A percentile compares a stretch with the other conserved stretches of the same genome.
These are phyloP conservation scores for Kalmusia sp. DNA, from an alignment of 2,329 filamentous ascomycete species.

Conservation along the genomic window DNA sequence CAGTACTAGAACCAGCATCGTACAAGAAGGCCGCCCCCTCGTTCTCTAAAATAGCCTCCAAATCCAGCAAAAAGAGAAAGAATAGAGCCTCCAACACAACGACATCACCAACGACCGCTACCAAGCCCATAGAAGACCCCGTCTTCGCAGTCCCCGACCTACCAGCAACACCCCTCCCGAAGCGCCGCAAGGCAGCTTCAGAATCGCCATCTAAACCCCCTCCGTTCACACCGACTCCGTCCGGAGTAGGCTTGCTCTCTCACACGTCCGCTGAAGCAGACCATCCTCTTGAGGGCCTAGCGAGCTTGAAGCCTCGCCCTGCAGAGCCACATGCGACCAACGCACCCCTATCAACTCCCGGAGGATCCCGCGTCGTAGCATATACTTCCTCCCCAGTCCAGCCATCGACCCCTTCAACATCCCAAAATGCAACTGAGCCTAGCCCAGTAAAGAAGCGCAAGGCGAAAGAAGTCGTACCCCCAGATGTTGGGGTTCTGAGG, in stretches of 20 bases:
- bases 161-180: slow-evolving; percentile 41
- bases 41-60: slow-evolving; percentile 12
- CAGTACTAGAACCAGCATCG: slow-evolving; percentile 22
- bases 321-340: slow-evolving; percentile 72
- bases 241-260: slow-evolving; percentile 56
- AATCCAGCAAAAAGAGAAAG: slow-evolving; percentile 19
- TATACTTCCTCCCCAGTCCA: slow-evolving; percentile 47
- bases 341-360: slow-evolving; percentile 73
- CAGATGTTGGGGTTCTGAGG: slow-evolving; percentile 32
- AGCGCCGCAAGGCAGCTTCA: slow-evolving; percentile 27
- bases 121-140: not conserved
- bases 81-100: slow-evolving; percentile 23
- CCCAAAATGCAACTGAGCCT: slow-evolving; percentile 5
- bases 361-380: slow-evolving; percentile 68
- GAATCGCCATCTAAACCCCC: slow-evolving; percentile 27
- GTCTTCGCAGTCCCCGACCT: slow-evolving; percentile 21
- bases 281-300: slow-evolving; percentile 34
- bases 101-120: slow-evolving; percentile 7
- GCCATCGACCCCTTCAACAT: slow-evolving; percentile 40
- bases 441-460: slow-evolving; percentile 54
- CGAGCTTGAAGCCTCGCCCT: slow-evolving; percentile 55
- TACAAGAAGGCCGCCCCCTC: slow-evolving; percentile 7
- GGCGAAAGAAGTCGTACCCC: slow-evolving; percentile 45
- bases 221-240: slow-evolving; percentile 55
- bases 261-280: slow-evolving; percentile 31